phyloP scores from a whole-genome alignment of 2,329 filamentous ascomycete species.

The Passalora sequoiae region DNA sequence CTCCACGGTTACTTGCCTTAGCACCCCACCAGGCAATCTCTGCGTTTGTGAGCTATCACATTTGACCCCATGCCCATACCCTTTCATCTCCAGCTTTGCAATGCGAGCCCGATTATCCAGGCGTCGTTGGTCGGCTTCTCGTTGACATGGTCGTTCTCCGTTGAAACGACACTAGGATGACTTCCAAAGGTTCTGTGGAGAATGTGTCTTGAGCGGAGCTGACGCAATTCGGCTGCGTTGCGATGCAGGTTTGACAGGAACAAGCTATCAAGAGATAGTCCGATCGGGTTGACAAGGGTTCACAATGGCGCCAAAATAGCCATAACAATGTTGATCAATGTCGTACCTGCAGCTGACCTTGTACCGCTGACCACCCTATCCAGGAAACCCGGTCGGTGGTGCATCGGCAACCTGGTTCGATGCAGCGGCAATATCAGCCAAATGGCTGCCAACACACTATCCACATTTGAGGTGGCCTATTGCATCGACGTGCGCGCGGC shows the following conservation, averaged over 20 bases:
- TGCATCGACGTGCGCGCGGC: constrained; percentile 6
- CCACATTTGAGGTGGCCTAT: constrained; percentile 3
- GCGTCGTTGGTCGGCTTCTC: not conserved
- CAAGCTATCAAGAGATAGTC: constrained; percentile 3
- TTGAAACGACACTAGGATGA: constrained; percentile 9
- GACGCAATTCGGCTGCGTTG: constrained; percentile 19
- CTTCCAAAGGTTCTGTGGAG: constrained; percentile 16
- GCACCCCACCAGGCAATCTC: constrained; percentile 7
- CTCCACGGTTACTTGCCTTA: constrained; percentile 3
- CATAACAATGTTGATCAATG: constrained; percentile 20
- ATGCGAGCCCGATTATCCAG: no score
- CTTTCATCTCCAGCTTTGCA: constrained; percentile 1
- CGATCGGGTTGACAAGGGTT: not conserved
- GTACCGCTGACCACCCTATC: constrained; percentile 13
- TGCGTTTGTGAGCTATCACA: constrained; percentile 20
- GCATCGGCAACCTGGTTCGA: constrained; percentile 18
- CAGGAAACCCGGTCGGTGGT: constrained; percentile 20
- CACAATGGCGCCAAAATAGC: not conserved
- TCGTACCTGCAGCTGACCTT: constrained; percentile 21
- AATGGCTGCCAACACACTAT: constrained; percentile 4
- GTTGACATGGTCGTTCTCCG: not conserved
- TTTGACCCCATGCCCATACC: constrained; percentile 9
- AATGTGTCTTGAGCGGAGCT: constrained; percentile 10
- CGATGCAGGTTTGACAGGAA: constrained; percentile 19
- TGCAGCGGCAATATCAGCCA: constrained; percentile 4